Evolutionary conservation across 2,329 filamentous ascomycete genomes (phyloP).

Genomic region (Phialophora expanda): DNA sequence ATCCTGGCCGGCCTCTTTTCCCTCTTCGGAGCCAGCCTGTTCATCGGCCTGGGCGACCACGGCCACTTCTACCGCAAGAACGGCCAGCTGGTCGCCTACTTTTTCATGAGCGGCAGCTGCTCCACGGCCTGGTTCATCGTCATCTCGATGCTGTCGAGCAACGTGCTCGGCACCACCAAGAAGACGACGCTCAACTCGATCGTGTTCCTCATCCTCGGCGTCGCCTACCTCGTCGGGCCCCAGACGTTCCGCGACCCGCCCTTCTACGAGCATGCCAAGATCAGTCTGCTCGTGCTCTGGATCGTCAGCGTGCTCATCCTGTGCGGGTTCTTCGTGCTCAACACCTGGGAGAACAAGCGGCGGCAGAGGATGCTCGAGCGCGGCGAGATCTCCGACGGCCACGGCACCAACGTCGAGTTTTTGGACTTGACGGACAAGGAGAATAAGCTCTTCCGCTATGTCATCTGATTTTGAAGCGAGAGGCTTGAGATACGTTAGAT

Average conservation of each 20-base stretch:
- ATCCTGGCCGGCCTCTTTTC: constrained; percentile 16
- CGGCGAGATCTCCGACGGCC: constrained; percentile 13
- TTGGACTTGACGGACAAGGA: constrained; percentile 19
- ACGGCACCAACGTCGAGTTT: constrained; percentile 15
- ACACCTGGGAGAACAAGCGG: constrained; percentile 17
- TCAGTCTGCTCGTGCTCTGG: constrained; percentile 16
- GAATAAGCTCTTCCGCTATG: constrained; percentile 17
- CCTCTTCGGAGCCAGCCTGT: constrained; percentile 12
- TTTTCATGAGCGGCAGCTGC: constrained; percentile 18
- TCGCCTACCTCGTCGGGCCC: constrained; percentile 14
- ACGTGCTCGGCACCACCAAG: constrained; percentile 17
- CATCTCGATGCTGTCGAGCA: constrained; percentile 17
- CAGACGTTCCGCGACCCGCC: constrained; percentile 16
- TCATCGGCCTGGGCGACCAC: constrained; percentile 15
- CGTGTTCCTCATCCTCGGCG: constrained; percentile 18
- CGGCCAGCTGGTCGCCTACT: constrained; percentile 16
- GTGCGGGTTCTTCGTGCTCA: constrained; percentile 16
- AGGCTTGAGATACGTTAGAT: no score
- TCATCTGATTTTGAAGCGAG: background rate
- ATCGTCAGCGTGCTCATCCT: constrained; percentile 16
- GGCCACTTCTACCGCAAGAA: constrained; percentile 17
- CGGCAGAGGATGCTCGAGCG: constrained; percentile 14
- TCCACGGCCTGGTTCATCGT: constrained; percentile 15
- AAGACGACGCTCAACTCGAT: constrained; percentile 20
- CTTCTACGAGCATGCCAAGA: constrained; percentile 18